Conservation (phyloP, 495 filamentous ascomycete genomes). For the Physcia stellaris region DNA sequence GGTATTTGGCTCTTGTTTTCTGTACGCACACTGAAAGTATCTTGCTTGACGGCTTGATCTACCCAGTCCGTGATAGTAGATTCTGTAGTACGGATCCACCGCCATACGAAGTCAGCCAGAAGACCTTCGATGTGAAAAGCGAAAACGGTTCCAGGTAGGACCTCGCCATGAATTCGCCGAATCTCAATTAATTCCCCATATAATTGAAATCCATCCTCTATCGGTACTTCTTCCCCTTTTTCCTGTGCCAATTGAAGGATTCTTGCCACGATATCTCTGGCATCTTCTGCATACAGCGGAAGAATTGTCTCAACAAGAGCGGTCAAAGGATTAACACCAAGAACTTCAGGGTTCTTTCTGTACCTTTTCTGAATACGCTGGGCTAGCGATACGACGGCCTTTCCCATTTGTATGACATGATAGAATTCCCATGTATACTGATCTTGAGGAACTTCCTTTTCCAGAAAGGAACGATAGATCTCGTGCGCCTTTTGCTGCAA, state of each 20-base stretch:
- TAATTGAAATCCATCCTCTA: constrained; percentile 87
- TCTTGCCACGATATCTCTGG: constrained; percentile 62
- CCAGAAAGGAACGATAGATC: constrained; percentile 59
- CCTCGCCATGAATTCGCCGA: constrained; percentile 58
- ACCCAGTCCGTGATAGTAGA: constrained; percentile 70
- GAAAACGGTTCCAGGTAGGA: constrained; percentile 43
- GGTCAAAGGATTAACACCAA: constrained; percentile 67
- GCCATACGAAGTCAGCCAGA: constrained; percentile 85
- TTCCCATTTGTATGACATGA: constrained; percentile 76
- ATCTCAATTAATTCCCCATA: constrained; percentile 80
- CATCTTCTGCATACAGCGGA: constrained; percentile 80
- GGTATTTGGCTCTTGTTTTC: constrained; percentile 44
- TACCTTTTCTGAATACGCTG: constrained; percentile 87
- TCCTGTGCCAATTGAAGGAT: constrained; percentile 60
- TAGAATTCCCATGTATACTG: constrained; percentile 71
- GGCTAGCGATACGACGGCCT: constrained; percentile 66
- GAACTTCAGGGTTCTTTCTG: constrained; percentile 70
- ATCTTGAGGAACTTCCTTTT: constrained; percentile 57
- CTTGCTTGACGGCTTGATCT: constrained; percentile 78
- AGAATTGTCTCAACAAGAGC: constrained; percentile 73
- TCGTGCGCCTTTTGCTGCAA: constrained; percentile 58
- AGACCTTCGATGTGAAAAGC: constrained; percentile 75
- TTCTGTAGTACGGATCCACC: constrained; percentile 78
- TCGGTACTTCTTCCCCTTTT: constrained; percentile 57
- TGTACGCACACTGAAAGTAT: constrained; percentile 59